A percentile compares a stretch with the other conserved stretches of the same genome.
Evolutionary conservation across 768 basidiomycete species (phyloP).

Genomic region (Pholiota conissans): DNA sequence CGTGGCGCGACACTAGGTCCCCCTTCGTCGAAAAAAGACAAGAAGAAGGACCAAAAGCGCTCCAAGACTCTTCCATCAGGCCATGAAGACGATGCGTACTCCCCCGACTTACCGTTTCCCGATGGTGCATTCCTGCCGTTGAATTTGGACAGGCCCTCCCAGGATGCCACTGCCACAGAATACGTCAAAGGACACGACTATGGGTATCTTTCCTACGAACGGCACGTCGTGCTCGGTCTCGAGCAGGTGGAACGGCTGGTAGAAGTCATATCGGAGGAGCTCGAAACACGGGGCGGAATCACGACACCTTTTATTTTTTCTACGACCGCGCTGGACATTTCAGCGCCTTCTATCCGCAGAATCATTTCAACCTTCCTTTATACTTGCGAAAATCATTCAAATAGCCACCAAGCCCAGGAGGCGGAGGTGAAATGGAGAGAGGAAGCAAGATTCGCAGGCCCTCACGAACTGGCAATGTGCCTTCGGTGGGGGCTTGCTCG

Average conservation of each 20-base stretch:
- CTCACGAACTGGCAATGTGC: slow-evolving; percentile 89
- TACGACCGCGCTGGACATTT: slow-evolving; percentile 83
- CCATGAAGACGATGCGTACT: slow-evolving; percentile 32
- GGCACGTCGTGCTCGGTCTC: slow-evolving; percentile 76
- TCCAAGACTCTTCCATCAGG: slow-evolving; percentile 42
- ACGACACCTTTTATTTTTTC: slow-evolving; percentile 93
- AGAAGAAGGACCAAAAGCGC: slow-evolving; percentile 48
- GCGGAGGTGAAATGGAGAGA: slow-evolving; percentile 68
- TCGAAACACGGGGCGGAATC: slow-evolving; percentile 73
- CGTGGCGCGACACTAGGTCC: slow-evolving; percentile 29
- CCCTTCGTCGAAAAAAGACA: slow-evolving; percentile 49
- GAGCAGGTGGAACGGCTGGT: slow-evolving; percentile 73
- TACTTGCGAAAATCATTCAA: slow-evolving; percentile 43
- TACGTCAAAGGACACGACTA: slow-evolving; percentile 50
- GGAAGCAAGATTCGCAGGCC: slow-evolving; percentile 81
- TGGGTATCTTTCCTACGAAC: slow-evolving; percentile 72
- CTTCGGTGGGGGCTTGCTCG: slow-evolving; percentile 91
- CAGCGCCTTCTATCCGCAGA: slow-evolving; percentile 67
- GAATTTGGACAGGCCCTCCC: slow-evolving; percentile 47
- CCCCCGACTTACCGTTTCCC: slow-evolving; percentile 34
- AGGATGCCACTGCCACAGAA: slow-evolving; percentile 30
- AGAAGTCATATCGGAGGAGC: slow-evolving; percentile 67
- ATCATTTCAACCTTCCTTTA: slow-evolving; percentile 83
- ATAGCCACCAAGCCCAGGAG: slow-evolving; percentile 28
- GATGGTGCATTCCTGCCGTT: slow-evolving; percentile 57